These are phyloP conservation scores for Mortierella sp. DNA, from an alignment of 371 early-diverging fungal genomes.

Conservation along the genomic window DNA sequence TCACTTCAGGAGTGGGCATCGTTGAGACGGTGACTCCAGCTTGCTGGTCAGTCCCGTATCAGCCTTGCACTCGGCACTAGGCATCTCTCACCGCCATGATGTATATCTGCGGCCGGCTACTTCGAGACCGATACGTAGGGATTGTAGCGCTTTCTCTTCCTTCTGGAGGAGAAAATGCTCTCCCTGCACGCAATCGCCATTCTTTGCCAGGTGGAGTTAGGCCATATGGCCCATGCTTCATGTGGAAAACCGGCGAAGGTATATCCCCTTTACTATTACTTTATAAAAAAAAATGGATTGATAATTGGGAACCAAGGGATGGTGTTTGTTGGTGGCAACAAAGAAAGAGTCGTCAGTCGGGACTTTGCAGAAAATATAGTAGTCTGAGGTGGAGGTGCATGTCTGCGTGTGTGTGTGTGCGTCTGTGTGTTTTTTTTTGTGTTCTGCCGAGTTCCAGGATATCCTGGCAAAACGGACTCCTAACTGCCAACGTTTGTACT, in stretches of 20 bases:
- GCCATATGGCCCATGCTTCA: conserved; percentile 52
- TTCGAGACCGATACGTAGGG: conserved; percentile 50
- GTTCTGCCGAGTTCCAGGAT: too few species aligned
- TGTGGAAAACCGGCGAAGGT: conserved; percentile 55
- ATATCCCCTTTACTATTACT: conserved; percentile 19
- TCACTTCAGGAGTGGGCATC: conserved; percentile 45
- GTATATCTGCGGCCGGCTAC: conserved; percentile 55
- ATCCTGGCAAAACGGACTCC: too few species aligned
- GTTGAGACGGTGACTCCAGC: conserved; percentile 21
- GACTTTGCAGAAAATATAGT: too few species aligned
- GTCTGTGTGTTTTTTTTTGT: too few species aligned
- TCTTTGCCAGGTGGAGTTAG: conserved; percentile 56
- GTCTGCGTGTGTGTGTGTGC: too few species aligned
- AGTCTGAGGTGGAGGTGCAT: too few species aligned
- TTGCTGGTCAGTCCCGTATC: conserved; percentile 34
- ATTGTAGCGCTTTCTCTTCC: conserved; percentile 28
- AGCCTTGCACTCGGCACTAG: conserved; percentile 52
- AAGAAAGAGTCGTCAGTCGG: too few species aligned
- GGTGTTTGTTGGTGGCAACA: too few species aligned
- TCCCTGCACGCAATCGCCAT: conserved; percentile 46
- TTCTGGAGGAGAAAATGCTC: conserved; percentile 21
- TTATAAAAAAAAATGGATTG: neutral
- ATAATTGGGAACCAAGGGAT: too few species aligned
- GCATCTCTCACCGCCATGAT: conserved; percentile 50
- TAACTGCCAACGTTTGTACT: too few species aligned